Evolutionary conservation across 257 asterid genomes (phyloP), one percentile per base, ranked within the genome.

Genomic region (Craterostigma plantagineum): DNA sequence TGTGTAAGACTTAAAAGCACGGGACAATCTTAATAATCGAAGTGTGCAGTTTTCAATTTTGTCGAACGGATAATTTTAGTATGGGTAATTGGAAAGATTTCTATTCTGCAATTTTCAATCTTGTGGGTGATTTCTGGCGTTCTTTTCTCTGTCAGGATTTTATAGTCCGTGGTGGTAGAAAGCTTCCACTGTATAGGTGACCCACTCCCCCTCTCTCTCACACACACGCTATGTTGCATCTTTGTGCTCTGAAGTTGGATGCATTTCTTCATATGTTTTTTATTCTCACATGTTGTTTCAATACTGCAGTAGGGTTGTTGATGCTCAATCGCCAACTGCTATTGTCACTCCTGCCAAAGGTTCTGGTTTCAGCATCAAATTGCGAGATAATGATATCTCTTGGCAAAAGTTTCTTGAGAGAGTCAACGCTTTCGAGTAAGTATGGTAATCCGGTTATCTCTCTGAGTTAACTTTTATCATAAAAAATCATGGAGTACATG

Each of bases 131-230:
- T 59, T 33, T 18, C 15, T 7, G 37, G n/a, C 23, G 12, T 10
- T 11, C 5, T 11, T 14, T 48, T 34, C 10, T 41, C 51, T 56
- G 49, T 38, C 76, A 87, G 98, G 95, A 87, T 67, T 59, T 79
- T 64, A 70, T 79, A 48, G 30, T 80, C 51, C 98, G 95, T 11
- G 93, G 95, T 23, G 79, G 59, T 46, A 62, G 50, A 62, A 67
- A 38, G 62, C 58, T 87, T 60, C 93, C 91, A 9, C 59, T 87
- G 67, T 87, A 87, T 82, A 87, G 95, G 98, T 87, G 56, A 50
- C 14, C 18, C 14, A 50, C 16, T 33, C 36, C 48, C 10, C 43
- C 35, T 48, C 41, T 18, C n/a, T n/a, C n/a, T n/a, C n/a, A n/a
- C 7, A 15, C 48, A 15, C 23, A 36, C 40, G 8, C 40, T 36